Evolutionary conservation across 345 rosid species (phyloP), one percentile per base, ranked within the genome.

Genomic region (Rhizophora mangle): DNA sequence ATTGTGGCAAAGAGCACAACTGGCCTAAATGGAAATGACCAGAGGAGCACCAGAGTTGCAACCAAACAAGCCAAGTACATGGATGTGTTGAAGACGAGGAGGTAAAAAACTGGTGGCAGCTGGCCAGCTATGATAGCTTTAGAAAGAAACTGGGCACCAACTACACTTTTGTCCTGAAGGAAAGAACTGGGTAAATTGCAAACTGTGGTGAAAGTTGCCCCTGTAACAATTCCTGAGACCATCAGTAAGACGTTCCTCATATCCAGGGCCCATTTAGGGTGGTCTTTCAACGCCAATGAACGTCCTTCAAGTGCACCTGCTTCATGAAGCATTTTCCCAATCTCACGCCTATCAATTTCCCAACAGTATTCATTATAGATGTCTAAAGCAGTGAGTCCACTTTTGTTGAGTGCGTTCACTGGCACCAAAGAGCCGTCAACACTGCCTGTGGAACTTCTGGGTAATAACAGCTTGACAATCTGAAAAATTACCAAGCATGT

Each of bases 211-310:
- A 75, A 65, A 37, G 63, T 55, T 0, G 67, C 62, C 0, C 46
- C 70, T 8, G 62, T 30, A 43, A 70, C 27, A 26, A 65, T 11
- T 51, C 26, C 62, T 6, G 70, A 60, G 10, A 58, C 70, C n/a
- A 69, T 46, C 56, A 75, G 6, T 24, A 65, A 9, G 19, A 70
- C 64, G 36, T 65, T 75, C 68, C 49, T 65, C 2, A 51, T 75
- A 37, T 65, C 70, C 27, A 39, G 22, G 2, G 62, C 9, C 59
- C 37, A 60, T 31, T 32, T 46, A 1, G 46, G 19, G 56, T 7
- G 52, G 4, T 24, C 29, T 60, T 24, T 20, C 30, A 29, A 0
- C 2, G 47, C 29, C 58, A 69, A 31, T 20, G 65, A 69, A 20
- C 43, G 43, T 6, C 30, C 72, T 39, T 57, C 39, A 39, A 59